Evolutionary conservation across 2,329 filamentous ascomycete species (phyloP), one percentile per base, ranked within the genome.

Genomic region (Sporothrix sp.): DNA sequence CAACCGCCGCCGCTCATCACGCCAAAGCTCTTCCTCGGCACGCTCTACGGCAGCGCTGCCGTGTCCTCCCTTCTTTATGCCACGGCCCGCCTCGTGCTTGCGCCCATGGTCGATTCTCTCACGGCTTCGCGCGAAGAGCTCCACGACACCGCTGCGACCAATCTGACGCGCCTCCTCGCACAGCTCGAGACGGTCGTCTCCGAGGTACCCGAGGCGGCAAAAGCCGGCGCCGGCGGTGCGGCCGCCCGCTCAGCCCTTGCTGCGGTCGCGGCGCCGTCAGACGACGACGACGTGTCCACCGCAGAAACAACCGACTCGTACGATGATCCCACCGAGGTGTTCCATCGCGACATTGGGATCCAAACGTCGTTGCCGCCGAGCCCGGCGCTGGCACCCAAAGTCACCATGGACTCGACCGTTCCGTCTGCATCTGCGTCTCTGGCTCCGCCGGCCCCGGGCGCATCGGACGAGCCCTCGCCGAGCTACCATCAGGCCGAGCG

Each of bases 291-390:
- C 10, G 54, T 50, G 5, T 56, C 58, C 14, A 63, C 62, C 28
- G 69, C 68, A 53, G 59, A 63, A 38, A 65, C 64, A n/a, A 74
- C 70, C 59, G 74, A 73, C 23, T 54, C 49, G 1, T 71, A 68
- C 52, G 76, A 77, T 54, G 81, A 84, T 58, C 86, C 87, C 1
- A 81, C 83, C 1, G 86, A 91, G 65, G 76, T 90, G 55, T 93
- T 87, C 66, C 85, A 90, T 64, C 79, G 85, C 40, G 87, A 93
- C 61, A 76, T 87, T 53, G 85, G 85, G 56, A 85, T 86, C 1
- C 87, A 93, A 65, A 93, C 87, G 0, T 81, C 79, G 0, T 72
- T 72, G 1, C 68, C 68, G 0, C 63, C 71, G 3, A 72, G 72
- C 4, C 68, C 70, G 6, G 58, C 65, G 10, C 33, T 47, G 32